A percentile compares a stretch with the other conserved stretches of the same genome.
phyloP scores from a whole-genome alignment of 768 basidiomycete species.

The Tubosaeta sp. region DNA sequence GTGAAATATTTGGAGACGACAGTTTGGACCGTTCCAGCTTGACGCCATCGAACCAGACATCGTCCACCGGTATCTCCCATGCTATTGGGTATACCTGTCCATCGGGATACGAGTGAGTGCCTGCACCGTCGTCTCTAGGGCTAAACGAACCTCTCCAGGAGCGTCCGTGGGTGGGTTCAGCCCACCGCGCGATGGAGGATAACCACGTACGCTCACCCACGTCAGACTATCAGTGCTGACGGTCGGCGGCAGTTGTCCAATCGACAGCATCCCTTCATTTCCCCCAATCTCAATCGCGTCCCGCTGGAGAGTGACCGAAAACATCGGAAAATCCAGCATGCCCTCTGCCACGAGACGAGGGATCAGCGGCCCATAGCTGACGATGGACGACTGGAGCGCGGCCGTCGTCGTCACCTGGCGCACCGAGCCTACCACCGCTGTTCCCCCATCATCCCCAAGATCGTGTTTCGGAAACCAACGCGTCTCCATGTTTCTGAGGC shows the following conservation, averaged over 20 bases:
- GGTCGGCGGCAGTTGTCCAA: conserved; percentile 59
- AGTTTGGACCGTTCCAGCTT: conserved; percentile 54
- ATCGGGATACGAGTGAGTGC: conserved; percentile 1
- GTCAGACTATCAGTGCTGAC: conserved; percentile 49
- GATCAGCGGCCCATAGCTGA: conserved; percentile 42
- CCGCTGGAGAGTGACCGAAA: conserved; percentile 62
- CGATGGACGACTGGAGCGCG: conserved; percentile 40
- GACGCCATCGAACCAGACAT: conserved; percentile 65
- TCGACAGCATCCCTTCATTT: conserved; percentile 58
- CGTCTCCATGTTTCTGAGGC: conserved; percentile 8
- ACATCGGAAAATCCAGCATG: conserved; percentile 41
- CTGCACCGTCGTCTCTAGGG: background rate
- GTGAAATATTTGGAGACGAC: conserved; percentile 42
- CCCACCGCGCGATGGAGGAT: conserved; percentile 49
- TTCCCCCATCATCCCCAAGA: background rate
- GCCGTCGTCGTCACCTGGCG: conserved; percentile 13
- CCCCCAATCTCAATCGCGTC: conserved; percentile 66
- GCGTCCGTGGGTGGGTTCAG: conserved; percentile 51
- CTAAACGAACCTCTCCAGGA: conserved; percentile 51
- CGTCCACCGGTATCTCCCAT: conserved; percentile 72
- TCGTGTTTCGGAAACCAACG: conserved; percentile 19
- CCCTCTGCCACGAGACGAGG: conserved; percentile 40
- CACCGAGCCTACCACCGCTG: conserved; percentile 3
- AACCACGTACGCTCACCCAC: conserved; percentile 62
- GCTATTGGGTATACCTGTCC: conserved; percentile 53